These are phyloP conservation scores for Pleurotus sapidus DNA, from an alignment of 768 basidiomycete genomes.

Conservation along the genomic window DNA sequence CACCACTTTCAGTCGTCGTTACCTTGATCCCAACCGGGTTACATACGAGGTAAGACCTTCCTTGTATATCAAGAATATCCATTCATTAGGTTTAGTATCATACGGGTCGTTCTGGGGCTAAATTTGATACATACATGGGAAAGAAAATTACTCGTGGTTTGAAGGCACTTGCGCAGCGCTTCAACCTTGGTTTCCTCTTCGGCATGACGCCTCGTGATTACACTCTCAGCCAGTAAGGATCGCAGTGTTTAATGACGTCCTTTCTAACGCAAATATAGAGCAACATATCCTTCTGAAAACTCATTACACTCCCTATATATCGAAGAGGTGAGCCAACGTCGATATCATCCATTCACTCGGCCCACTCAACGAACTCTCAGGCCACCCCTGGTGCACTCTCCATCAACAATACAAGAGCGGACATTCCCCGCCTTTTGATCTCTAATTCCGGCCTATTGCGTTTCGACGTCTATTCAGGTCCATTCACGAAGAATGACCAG, in stretches of 20 bases:
- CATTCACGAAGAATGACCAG: slow-evolving; percentile 80
- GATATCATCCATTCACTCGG: slow-evolving; percentile 11
- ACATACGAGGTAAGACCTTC: slow-evolving; percentile 55
- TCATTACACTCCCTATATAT: slow-evolving; percentile 60
- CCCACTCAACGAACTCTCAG: slow-evolving; percentile 19
- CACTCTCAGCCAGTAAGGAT: slow-evolving; percentile 56
- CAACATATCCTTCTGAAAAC: slow-evolving; percentile 57
- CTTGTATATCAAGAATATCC: not conserved
- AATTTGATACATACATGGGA: slow-evolving; percentile 63
- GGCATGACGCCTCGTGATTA: slow-evolving; percentile 78
- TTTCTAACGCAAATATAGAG: slow-evolving; percentile 27
- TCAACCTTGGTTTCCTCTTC: slow-evolving; percentile 59
- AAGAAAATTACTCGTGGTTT: slow-evolving; percentile 52
- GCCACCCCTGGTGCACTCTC: slow-evolving; percentile 55
- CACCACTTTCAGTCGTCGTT: slow-evolving; percentile 64
- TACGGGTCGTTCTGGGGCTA: slow-evolving; percentile 39
- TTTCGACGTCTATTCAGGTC: slow-evolving; percentile 62
- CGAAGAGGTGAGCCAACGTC: slow-evolving; percentile 29
- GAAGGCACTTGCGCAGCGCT: slow-evolving; percentile 45
- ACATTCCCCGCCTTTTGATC: slow-evolving; percentile 61
- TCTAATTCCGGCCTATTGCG: slow-evolving; percentile 60
- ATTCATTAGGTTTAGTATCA: slow-evolving; percentile 49
- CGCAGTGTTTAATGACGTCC: too few relatives aligned
- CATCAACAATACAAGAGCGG: slow-evolving; percentile 59
- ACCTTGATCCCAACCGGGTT: slow-evolving; percentile 76